Evolutionary conservation across 2,329 filamentous ascomycete species (phyloP).

Genomic region (Verticillium nubilum): DNA sequence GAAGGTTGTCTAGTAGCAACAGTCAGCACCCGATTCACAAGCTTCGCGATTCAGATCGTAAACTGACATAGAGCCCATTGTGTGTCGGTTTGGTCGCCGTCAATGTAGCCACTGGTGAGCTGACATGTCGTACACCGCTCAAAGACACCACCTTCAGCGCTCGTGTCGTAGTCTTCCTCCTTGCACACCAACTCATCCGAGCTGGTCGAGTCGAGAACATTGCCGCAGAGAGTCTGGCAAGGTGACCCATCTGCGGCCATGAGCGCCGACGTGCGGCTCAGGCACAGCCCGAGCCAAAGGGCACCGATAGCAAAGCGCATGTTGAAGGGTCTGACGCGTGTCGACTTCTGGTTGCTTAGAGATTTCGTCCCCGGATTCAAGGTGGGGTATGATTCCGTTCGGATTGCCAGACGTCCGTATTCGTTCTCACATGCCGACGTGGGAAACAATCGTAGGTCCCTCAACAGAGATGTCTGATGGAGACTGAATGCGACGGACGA

Average conservation of each 20-base stretch:
- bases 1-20: constrained; percentile 44
- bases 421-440: neutral
- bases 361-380: neutral
- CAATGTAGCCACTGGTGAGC: constrained; percentile 39
- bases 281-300: constrained; percentile 13
- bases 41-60: too few species aligned
- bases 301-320: constrained; percentile 9
- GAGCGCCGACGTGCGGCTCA: constrained; percentile 23
- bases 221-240: constrained; percentile 47
- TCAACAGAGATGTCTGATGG: neutral
- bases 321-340: neutral
- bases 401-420: neutral
- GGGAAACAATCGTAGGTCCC: neutral
- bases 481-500: neutral
- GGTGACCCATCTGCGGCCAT: constrained; percentile 41
- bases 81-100: constrained; percentile 42
- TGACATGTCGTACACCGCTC: constrained; percentile 48
- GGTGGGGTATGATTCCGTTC: neutral
- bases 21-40: neutral
- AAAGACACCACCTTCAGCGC: constrained; percentile 40
- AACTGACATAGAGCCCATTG: constrained; percentile 50
- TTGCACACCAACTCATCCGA: constrained; percentile 43
- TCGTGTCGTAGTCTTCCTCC: constrained; percentile 28
- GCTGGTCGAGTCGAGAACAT: constrained; percentile 41
- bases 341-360: neutral